Conservation (phyloP, 495 filamentous ascomycete species). For the Aspergillus diversus region DNA sequence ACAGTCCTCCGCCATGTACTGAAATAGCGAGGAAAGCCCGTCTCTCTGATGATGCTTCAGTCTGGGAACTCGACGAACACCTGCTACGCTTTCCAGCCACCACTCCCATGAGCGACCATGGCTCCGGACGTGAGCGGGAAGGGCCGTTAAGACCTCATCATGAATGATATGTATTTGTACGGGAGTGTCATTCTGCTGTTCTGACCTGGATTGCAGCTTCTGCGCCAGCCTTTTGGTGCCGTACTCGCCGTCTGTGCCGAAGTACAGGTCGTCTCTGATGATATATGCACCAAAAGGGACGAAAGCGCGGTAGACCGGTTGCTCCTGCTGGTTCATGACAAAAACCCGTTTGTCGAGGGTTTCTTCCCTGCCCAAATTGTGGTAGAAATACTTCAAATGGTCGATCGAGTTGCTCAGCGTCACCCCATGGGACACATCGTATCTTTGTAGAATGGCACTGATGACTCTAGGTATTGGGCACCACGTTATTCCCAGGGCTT, state of each 20-base stretch:
- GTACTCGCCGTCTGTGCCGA: background rate
- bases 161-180: constrained; percentile 5
- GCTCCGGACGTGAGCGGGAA: background rate
- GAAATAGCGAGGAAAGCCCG: background rate
- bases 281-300: background rate
- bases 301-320: background rate
- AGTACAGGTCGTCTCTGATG: constrained; percentile 3
- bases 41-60: background rate
- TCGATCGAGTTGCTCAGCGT: constrained; percentile 4
- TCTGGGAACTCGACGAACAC: constrained; percentile 5
- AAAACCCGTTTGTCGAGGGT: constrained; percentile 5
- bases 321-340: constrained; percentile 2
- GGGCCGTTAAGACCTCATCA: background rate
- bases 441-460: constrained; percentile 5
- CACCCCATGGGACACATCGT: background rate
- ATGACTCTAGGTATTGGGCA: background rate
- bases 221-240: background rate
- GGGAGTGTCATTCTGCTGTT: background rate
- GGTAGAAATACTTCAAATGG: constrained; percentile 4
- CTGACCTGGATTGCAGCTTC: background rate
- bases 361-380: background rate
- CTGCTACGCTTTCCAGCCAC: constrained; percentile 3
- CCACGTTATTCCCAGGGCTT: background rate
- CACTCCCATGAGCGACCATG: constrained; percentile 6
- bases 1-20: background rate